Conservation (phyloP, 345 rosid genomes). For the Eucalyptus curtisii region DNA sequence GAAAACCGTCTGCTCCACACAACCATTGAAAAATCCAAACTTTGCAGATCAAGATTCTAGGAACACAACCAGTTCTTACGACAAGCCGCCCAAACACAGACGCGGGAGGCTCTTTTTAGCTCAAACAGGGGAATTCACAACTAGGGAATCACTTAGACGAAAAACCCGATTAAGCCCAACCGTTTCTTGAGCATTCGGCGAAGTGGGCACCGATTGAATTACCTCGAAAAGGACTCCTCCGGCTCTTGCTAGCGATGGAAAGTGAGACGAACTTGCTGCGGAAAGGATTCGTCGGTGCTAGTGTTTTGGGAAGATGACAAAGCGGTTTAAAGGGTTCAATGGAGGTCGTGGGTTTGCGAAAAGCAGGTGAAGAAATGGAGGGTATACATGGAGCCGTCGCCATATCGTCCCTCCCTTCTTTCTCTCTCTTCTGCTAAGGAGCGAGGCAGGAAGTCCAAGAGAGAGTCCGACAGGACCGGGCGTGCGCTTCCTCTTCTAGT, state of each 20-base stretch:
- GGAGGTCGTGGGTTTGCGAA: background rate
- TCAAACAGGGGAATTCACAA: background rate
- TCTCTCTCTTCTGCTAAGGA: background rate
- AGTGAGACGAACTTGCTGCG: slow-evolving; percentile 12
- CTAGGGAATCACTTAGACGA: background rate
- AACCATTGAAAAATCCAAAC: background rate
- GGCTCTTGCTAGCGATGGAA: slow-evolving; percentile 21
- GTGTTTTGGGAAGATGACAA: slow-evolving; percentile 11
- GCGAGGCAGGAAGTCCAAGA: background rate
- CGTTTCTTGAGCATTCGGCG: background rate
- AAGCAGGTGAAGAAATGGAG: slow-evolving; percentile 4
- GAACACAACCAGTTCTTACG: background rate
- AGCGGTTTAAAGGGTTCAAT: background rate
- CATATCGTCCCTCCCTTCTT: slow-evolving; percentile 8
- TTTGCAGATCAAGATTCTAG: background rate
- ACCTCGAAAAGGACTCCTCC: slow-evolving; percentile 39
- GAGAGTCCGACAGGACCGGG: background rate
- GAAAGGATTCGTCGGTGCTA: background rate
- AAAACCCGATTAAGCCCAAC: background rate
- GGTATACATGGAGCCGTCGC: slow-evolving; percentile 17
- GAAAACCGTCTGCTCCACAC: background rate
- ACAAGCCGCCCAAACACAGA: background rate
- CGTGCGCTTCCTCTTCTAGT: background rate
- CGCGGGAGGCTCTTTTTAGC: background rate
- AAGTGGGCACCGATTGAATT: background rate